These are phyloP conservation scores for Symbiodinium natans DNA, from an alignment of 73 alveolate genomes.

Conservation along the genomic window DNA sequence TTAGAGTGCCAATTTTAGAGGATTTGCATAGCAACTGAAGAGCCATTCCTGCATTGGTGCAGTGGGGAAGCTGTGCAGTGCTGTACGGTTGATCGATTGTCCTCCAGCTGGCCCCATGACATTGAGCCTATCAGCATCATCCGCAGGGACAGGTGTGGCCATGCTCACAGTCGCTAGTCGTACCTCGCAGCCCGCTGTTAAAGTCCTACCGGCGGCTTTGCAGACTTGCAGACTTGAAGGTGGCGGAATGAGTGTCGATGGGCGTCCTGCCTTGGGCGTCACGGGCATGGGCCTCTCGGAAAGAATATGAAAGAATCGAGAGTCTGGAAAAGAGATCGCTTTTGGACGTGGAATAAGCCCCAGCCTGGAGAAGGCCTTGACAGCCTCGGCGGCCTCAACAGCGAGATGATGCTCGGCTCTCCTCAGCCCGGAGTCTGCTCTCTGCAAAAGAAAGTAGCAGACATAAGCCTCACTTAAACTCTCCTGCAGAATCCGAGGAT, in stretches of 20 bases:
- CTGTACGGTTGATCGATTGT: no score
- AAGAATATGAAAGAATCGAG: no score
- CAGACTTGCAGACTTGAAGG: background rate
- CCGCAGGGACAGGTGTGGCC: background rate
- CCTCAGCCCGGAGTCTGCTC: background rate
- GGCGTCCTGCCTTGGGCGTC: background rate
- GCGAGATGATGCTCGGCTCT: slow-evolving; percentile 17
- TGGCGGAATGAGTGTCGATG: background rate
- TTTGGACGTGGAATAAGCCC: no score
- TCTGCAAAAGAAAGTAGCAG: background rate
- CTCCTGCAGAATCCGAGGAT: background rate
- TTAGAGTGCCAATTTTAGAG: background rate
- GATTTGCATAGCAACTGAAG: background rate
- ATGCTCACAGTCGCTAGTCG: background rate
- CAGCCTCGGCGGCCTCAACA: background rate
- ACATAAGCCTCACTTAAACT: background rate
- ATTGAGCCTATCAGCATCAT: background rate
- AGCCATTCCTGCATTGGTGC: background rate
- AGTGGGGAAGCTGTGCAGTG: background rate
- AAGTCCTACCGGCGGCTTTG: no score
- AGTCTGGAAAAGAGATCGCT: no score
- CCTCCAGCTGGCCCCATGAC: background rate
- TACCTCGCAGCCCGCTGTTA: no score
- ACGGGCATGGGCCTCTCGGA: background rate
- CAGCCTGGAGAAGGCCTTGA: background rate